phyloP scores from a whole-genome alignment of 1,284 basidiomycete genomes.

The Melanopsichium pennsylvanicum region DNA sequence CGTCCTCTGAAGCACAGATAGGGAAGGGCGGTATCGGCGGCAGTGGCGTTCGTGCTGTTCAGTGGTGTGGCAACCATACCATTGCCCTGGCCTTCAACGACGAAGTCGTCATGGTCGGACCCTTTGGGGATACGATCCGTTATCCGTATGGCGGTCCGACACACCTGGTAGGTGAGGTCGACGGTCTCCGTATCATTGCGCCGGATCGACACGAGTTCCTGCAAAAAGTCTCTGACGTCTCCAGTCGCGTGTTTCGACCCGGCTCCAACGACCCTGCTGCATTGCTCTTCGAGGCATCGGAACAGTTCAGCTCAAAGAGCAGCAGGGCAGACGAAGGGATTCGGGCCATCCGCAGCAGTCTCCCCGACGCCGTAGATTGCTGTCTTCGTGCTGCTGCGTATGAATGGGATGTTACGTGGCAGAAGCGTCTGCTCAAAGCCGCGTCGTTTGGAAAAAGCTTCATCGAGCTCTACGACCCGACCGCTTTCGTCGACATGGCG shows the following conservation, averaged over 20 bases:
- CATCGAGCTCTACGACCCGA: constrained; percentile 88
- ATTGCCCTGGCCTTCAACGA: constrained; percentile 85
- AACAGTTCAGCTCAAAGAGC: constrained; percentile 81
- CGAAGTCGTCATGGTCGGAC: constrained; percentile 85
- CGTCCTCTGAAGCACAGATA: background rate
- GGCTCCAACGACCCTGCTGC: constrained; percentile 91
- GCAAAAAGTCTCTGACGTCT: constrained; percentile 75
- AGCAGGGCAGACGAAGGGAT: constrained; percentile 93
- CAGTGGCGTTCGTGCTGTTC: constrained; percentile 68
- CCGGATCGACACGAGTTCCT: constrained; percentile 85
- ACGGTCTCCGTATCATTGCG: constrained; percentile 84
- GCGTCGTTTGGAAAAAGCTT: constrained; percentile 95
- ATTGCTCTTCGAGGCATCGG: constrained; percentile 88
- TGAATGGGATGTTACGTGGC: constrained; percentile 90
- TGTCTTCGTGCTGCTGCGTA: constrained; percentile 91
- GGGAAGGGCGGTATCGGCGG: constrained; percentile 48
- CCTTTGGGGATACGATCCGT: constrained; percentile 86
- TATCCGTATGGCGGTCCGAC: constrained; percentile 81
- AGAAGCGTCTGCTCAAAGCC: constrained; percentile 81
- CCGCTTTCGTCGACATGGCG: constrained; percentile 88
- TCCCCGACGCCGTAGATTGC: constrained; percentile 86
- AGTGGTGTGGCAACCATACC: constrained; percentile 97
- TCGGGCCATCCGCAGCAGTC: constrained; percentile 77
- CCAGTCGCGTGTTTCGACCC: constrained; percentile 74
- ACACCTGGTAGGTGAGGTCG: constrained; percentile 82